Evolutionary conservation across 148 eudicot species (phyloP), one percentile per base, ranked within the genome.

Genomic region (Polygonum aviculare): DNA sequence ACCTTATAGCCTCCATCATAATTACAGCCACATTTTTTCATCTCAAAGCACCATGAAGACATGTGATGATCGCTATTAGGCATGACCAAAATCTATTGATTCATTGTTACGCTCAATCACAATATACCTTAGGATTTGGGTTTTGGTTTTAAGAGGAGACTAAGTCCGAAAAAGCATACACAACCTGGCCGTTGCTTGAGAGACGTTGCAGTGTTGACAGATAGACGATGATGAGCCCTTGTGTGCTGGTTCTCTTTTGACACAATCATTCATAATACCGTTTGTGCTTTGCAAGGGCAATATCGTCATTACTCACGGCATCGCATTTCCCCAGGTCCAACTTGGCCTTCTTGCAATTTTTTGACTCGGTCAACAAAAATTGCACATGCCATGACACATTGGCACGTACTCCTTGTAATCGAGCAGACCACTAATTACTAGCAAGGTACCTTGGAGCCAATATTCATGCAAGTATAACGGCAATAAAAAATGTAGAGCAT

Each of bases 171-270:
- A 19, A 36, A 38, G 70, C 70, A 67, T 36, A 67, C 72, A 67
- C 72, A 67, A 67, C 44, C 72, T 67, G 72, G 72, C 21, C 72
- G 72, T 67, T 67, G 16, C 41, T 7, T 35, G 16, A 67, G 72
- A 67, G 72, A 19, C 72, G 72, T 67, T 67, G 72, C 45, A 51
- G n/a, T 14, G 11, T 19, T 11, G 21, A 33, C 14, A 67, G 47
- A 44, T 44, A 10, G 31, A 26, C 3, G 44, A 7, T 35, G 10
- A 36, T 62, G 71, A 44, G 39, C 69, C 41, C 44, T 60, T 31
- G 9, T 22, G 35, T 31, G 38, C 15, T 60, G 69, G 26, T 9
- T 26, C 10, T 35, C 69, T 60, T 60, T 60, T 60, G 38, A 60
- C 69, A 60, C 26, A 60, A 60, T 60, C 15, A 31, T 22, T 26